A percentile compares a stretch with the other conserved stretches of the same genome.
These are phyloP conservation scores for Kazachstania sp. DNA, from an alignment of 1,139 yeast species.

Conservation along the genomic window DNA sequence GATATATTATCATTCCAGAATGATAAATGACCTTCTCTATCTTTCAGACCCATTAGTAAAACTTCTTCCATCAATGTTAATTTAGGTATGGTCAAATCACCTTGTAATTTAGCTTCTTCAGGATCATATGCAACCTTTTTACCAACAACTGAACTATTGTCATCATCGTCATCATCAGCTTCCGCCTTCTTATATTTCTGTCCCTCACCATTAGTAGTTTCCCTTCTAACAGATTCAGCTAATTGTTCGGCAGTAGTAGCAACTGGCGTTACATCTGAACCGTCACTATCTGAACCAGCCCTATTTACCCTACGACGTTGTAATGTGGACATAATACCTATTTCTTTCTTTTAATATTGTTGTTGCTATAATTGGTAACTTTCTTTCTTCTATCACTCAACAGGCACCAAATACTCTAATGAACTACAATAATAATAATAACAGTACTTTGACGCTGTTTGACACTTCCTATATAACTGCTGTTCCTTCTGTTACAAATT, in stretches of 20 bases:
- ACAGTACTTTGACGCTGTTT: too few relatives aligned
- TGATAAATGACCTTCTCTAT: constrained; percentile 89
- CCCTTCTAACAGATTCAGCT: constrained; percentile 17
- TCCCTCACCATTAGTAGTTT: constrained; percentile 5
- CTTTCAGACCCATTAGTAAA: constrained; percentile 82
- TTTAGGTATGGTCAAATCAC: constrained; percentile 45
- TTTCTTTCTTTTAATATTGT: background rate
- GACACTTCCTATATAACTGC: too few relatives aligned
- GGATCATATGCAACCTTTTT: constrained; percentile 76
- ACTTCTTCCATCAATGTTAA: constrained; percentile 96
- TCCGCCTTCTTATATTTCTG: constrained; percentile 2
- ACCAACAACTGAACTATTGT: background rate
- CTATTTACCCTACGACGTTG: constrained; percentile 42
- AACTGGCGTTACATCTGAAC: background rate
- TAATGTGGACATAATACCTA: constrained; percentile 33
- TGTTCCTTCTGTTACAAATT: too few relatives aligned
- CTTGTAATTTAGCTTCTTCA: constrained; percentile 39
- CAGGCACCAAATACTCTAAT: too few relatives aligned
- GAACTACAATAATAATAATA: too few relatives aligned
- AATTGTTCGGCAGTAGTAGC: constrained; percentile 3
- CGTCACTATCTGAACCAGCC: constrained; percentile 14
- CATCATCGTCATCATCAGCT: constrained; percentile 1
- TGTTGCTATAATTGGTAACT: too few relatives aligned
- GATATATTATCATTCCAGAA: constrained; percentile 98
- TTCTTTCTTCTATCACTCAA: too few relatives aligned